A percentile compares a stretch with the other conserved stretches of the same genome.
These are phyloP conservation scores for Rhodamnia rubescens DNA, from an alignment of 345 rosid genomes.

Conservation along the genomic window DNA sequence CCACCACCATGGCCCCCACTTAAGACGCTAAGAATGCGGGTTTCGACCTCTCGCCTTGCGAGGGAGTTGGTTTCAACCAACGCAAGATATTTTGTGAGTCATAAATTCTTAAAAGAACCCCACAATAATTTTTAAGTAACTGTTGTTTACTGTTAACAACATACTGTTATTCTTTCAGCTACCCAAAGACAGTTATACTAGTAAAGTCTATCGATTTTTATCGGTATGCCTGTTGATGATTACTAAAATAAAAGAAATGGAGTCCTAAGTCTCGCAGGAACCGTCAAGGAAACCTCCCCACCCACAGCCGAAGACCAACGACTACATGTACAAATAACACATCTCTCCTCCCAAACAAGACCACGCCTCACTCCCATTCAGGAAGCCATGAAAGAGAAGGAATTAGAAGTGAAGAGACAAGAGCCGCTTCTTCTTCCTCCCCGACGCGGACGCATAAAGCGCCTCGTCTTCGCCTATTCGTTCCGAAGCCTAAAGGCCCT, in stretches of 20 bases:
- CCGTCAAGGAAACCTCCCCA: background rate
- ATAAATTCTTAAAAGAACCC: no score
- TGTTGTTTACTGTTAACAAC: no score
- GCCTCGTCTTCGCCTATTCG: background rate
- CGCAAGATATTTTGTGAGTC: no score
- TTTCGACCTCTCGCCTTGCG: no score
- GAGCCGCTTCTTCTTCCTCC: background rate
- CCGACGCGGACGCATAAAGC: background rate
- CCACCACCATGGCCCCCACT: no score
- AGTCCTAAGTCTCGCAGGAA: background rate
- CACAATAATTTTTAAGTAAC: no score
- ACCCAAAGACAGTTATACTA: no score
- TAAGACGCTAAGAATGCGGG: no score
- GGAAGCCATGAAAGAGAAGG: background rate
- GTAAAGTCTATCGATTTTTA: no score
- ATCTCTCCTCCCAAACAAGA: background rate
- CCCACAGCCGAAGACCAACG: background rate
- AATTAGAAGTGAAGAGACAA: background rate
- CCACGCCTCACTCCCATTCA: background rate
- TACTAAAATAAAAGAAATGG: no score
- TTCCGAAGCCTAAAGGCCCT: background rate
- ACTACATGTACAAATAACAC: background rate
- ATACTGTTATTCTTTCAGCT: no score
- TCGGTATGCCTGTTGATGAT: background rate
- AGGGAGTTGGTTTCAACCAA: no score